Conservation (phyloP, 1,284 basidiomycete genomes). For the Malassezia brasiliensis region DNA sequence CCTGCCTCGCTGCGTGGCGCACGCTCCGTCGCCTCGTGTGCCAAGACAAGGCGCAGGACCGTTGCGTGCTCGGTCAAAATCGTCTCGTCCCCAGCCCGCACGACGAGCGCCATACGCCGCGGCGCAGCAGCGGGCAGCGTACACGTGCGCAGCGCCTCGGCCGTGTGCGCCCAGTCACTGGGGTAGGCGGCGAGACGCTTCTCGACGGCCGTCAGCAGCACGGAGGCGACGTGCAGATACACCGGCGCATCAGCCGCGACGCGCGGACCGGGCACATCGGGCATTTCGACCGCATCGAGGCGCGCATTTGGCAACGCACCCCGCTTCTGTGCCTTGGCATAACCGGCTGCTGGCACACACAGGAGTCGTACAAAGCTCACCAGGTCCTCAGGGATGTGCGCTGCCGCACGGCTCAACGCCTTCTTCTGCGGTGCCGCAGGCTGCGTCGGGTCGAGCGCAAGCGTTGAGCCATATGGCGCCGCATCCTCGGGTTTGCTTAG, state of each 20-base stretch:
- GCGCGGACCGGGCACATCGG: slow-evolving; percentile 16
- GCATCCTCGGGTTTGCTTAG: slow-evolving; percentile 27
- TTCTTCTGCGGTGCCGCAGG: slow-evolving; percentile 21
- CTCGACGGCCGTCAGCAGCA: slow-evolving; percentile 5
- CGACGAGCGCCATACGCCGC: slow-evolving; percentile 16
- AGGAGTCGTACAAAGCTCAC: slow-evolving; percentile 66
- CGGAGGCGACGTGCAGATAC: slow-evolving; percentile 1
- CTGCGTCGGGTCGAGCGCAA: slow-evolving; percentile 13
- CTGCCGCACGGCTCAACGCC: slow-evolving; percentile 49
- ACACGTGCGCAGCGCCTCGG: neutral
- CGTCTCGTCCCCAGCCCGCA: slow-evolving; percentile 13
- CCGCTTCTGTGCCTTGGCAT: slow-evolving; percentile 59
- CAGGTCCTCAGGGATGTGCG: slow-evolving; percentile 58
- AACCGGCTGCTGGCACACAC: slow-evolving; percentile 57
- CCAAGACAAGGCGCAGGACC: neutral
- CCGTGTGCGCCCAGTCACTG: neutral
- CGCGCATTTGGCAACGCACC: slow-evolving; percentile 70
- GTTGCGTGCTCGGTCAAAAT: slow-evolving; percentile 12
- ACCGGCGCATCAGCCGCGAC: neutral
- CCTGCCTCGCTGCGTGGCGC: neutral
- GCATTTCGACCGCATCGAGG: slow-evolving; percentile 51
- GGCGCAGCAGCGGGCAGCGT: neutral
- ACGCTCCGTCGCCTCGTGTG: neutral
- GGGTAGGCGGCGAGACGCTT: slow-evolving; percentile 6
- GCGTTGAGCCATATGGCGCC: slow-evolving; percentile 22